Conservation (phyloP, 768 basidiomycete species). For the Daedaleopsis sinensis region DNA sequence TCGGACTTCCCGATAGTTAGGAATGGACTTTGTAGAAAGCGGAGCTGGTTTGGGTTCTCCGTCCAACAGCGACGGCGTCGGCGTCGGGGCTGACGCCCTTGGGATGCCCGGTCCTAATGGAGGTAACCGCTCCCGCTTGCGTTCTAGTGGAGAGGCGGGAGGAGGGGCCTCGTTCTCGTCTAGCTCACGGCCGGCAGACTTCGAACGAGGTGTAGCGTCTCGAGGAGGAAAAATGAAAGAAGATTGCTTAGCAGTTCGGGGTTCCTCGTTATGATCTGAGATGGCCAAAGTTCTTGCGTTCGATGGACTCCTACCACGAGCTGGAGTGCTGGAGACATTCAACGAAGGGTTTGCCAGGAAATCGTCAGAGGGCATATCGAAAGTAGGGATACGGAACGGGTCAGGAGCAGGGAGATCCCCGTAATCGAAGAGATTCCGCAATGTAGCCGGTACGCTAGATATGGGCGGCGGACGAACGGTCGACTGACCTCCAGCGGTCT, state of each 20-base stretch:
- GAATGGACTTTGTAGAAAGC: constrained; percentile 5
- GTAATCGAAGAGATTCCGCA: constrained; percentile 79
- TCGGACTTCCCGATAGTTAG: constrained; percentile 34
- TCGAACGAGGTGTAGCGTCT: constrained; percentile 33
- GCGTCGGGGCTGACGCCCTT: constrained; percentile 9
- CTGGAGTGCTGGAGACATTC: constrained; percentile 38
- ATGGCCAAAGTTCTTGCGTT: constrained; percentile 32
- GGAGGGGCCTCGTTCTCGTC: constrained; percentile 31
- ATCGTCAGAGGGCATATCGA: constrained; percentile 26
- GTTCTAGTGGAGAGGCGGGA: constrained; percentile 6
- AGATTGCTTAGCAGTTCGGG: constrained; percentile 46
- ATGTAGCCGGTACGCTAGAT: constrained; percentile 71
- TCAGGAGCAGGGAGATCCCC: constrained; percentile 41
- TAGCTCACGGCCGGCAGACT: constrained; percentile 30
- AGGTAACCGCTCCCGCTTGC: constrained; percentile 24
- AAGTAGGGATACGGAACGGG: constrained; percentile 44
- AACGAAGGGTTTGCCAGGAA: constrained; percentile 16
- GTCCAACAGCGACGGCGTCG: not conserved
- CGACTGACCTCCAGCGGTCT: constrained; percentile 34
- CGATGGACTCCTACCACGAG: constrained; percentile 35
- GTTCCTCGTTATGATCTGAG: constrained; percentile 43
- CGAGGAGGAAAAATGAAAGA: constrained; percentile 58
- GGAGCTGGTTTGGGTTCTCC: not conserved
- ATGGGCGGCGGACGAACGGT: constrained; percentile 54
- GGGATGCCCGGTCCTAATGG: constrained; percentile 32